Evolutionary conservation across 2,329 filamentous ascomycete species (phyloP).

Genomic region (Arthrobotrys entomopaga): DNA sequence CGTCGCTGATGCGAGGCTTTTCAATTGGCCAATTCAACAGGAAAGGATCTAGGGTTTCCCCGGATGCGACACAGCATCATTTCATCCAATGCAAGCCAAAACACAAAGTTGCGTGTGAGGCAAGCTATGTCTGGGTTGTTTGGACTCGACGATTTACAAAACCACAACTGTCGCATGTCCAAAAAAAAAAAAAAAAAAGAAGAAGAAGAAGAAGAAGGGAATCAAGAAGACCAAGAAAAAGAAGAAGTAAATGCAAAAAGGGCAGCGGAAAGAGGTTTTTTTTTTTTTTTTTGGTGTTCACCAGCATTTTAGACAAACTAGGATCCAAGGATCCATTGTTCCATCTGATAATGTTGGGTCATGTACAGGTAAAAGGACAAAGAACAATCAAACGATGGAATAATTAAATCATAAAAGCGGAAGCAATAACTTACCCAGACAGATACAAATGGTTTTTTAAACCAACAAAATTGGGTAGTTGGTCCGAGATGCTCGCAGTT

Average conservation of each 20-base stretch:
- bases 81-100: not conserved
- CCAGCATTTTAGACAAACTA: not conserved
- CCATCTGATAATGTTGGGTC: too few species aligned
- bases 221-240: not conserved
- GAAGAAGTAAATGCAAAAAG: not conserved
- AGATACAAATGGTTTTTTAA: too few species aligned
- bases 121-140: constrained; percentile 37
- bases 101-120: constrained; percentile 39
- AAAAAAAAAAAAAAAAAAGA: not conserved
- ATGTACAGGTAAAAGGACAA: too few species aligned
- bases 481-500: too few species aligned
- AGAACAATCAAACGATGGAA: too few species aligned
- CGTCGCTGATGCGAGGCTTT: constrained; percentile 1
- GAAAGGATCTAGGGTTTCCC: constrained; percentile 28
- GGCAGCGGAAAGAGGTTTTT: not conserved
- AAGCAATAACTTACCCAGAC: too few species aligned
- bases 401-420: too few species aligned
- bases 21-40: constrained; percentile 43
- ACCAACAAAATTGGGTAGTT: too few species aligned
- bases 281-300: not conserved
- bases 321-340: constrained; percentile 20
- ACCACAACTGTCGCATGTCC: constrained; percentile 41
- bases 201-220: constrained; percentile 5
- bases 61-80: constrained; percentile 6
- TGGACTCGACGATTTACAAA: constrained; percentile 36